A percentile compares a stretch with the other conserved stretches of the same genome.
Evolutionary conservation across 169 alveolate genomes (phyloP).

Genomic region (Babesia sp.): DNA sequence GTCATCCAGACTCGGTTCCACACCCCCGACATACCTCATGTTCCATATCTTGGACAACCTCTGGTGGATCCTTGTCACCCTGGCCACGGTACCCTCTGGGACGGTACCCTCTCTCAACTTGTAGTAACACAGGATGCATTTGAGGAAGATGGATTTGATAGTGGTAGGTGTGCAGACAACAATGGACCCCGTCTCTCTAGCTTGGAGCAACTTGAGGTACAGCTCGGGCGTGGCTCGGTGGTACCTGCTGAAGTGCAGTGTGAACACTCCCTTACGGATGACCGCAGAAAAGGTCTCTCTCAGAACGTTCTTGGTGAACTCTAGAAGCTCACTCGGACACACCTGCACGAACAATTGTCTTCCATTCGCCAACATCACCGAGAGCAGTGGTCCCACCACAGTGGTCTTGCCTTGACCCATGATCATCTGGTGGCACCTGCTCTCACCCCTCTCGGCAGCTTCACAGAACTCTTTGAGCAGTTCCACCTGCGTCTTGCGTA

Average conservation of each 20-base stretch:
- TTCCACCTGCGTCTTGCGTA: constrained; percentile 85
- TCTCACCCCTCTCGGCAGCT: constrained; percentile 70
- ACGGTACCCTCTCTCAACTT: constrained; percentile 72
- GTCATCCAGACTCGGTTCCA: constrained; percentile 8
- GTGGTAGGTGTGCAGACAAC: constrained; percentile 88
- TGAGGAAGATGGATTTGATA: constrained; percentile 84
- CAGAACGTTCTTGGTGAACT: constrained; percentile 83
- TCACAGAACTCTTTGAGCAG: constrained; percentile 78
- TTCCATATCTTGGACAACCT: constrained; percentile 71
- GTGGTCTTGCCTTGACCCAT: constrained; percentile 95
- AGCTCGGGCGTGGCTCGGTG: constrained; percentile 80
- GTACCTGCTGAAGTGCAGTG: constrained; percentile 79
- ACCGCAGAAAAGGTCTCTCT: constrained; percentile 85
- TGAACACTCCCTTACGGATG: constrained; percentile 79
- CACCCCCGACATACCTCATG: constrained; percentile 61
- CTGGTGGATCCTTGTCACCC: constrained; percentile 71
- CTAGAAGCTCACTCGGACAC: constrained; percentile 84
- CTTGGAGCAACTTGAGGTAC: constrained; percentile 81
- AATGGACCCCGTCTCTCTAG: constrained; percentile 82
- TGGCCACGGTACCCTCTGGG: constrained; percentile 57
- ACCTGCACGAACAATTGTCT: constrained; percentile 72
- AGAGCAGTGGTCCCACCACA: constrained; percentile 81
- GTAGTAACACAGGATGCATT: constrained; percentile 79
- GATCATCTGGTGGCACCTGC: constrained; percentile 90
- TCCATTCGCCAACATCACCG: constrained; percentile 83